Conservation (phyloP, 306 rosid species). For the Casuarina cunninghamiana region DNA sequence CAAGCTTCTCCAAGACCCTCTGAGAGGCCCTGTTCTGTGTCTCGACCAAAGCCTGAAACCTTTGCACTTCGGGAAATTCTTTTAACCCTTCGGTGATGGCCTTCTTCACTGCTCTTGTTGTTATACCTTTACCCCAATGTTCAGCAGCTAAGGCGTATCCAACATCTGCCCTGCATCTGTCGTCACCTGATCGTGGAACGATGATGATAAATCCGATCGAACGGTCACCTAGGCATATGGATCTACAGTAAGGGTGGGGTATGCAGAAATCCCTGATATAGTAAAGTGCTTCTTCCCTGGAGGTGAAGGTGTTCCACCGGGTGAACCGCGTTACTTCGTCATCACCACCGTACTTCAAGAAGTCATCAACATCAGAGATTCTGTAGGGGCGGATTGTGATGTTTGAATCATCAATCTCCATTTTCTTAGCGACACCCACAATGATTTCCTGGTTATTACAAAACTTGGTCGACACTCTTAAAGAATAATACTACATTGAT, state of each 20-base stretch:
- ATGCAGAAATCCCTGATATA: conserved; percentile 21
- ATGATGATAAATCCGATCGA: conserved; percentile 27
- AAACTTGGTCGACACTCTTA: not conserved
- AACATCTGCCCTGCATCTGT: conserved; percentile 13
- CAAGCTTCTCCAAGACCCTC: conserved; percentile 36
- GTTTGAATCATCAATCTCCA: not conserved
- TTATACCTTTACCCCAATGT: conserved; percentile 31
- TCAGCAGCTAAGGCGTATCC: conserved; percentile 23
- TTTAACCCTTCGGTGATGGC: conserved; percentile 22
- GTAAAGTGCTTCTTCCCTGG: conserved; percentile 26
- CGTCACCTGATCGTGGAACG: conserved; percentile 20
- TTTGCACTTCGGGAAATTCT: conserved; percentile 8
- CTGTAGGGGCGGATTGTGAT: conserved; percentile 29
- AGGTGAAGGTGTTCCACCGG: conserved; percentile 30
- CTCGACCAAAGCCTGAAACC: conserved; percentile 29
- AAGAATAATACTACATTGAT: not conserved
- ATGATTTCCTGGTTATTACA: too few species aligned
- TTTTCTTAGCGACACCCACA: not conserved
- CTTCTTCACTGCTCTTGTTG: conserved; percentile 30
- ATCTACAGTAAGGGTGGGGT: conserved; percentile 32
- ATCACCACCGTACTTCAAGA: conserved; percentile 20
- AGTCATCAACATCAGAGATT: conserved; percentile 31
- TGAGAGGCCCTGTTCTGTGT: conserved; percentile 36
- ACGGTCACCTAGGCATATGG: conserved; percentile 35
- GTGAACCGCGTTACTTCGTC: conserved; percentile 26